Conservation (phyloP, 1,139 yeast species). For the Blastobotrys raffinosifermentans region DNA sequence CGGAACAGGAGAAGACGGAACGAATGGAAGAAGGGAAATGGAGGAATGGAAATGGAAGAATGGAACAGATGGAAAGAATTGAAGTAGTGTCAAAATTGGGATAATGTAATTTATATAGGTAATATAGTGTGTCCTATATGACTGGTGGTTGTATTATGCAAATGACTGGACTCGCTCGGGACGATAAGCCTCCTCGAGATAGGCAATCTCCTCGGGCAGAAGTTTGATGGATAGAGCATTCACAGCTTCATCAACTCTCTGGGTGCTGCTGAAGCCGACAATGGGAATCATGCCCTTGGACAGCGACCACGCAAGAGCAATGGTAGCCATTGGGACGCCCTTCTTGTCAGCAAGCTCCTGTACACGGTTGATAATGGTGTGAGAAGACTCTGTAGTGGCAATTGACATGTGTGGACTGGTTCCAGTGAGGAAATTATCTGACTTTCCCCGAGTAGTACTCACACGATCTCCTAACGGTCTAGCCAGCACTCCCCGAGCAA, state of each 20-base stretch:
- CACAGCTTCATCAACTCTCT: slow-evolving; percentile 48
- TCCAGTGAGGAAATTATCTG: slow-evolving; percentile 5
- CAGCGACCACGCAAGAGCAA: slow-evolving; percentile 50
- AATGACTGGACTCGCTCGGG: slow-evolving; percentile 26
- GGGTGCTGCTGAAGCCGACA: slow-evolving; percentile 45
- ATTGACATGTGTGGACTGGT: slow-evolving; percentile 29
- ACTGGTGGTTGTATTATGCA: too few species aligned
- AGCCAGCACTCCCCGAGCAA: slow-evolving; percentile 44
- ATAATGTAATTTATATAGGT: too few species aligned
- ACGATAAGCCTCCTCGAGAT: slow-evolving; percentile 44
- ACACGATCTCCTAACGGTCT: slow-evolving; percentile 34
- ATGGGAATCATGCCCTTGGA: slow-evolving; percentile 46
- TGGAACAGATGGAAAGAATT: too few species aligned
- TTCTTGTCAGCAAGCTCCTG: slow-evolving; percentile 43
- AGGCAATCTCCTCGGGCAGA: slow-evolving; percentile 39
- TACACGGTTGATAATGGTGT: slow-evolving; percentile 41
- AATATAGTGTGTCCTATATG: too few species aligned
- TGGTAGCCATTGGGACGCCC: slow-evolving; percentile 43
- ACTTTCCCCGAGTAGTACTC: slow-evolving; percentile 9
- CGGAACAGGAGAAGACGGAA: too few species aligned
- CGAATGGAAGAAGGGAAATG: too few species aligned
- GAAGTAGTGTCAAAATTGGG: too few species aligned
- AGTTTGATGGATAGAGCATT: slow-evolving; percentile 39
- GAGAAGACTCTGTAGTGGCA: slow-evolving; percentile 15
- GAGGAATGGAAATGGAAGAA: too few species aligned